phyloP scores from a whole-genome alignment of 805 yeast species.

The Yarrowia deformans region DNA sequence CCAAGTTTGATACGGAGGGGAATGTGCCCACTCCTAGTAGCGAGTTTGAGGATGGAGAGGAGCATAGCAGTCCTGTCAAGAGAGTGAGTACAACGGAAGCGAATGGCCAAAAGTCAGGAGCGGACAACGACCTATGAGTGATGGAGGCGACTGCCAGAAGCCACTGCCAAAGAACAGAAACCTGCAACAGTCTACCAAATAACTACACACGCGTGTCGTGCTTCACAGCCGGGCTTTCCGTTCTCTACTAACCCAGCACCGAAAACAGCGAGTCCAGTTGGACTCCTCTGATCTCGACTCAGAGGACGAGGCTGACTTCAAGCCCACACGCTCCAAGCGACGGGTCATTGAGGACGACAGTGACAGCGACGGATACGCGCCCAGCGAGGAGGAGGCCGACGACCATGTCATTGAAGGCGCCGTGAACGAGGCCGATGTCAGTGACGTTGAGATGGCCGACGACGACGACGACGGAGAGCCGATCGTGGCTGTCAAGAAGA shows the following conservation, averaged over 20 bases:
- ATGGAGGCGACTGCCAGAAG: no score
- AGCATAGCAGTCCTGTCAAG: conserved; percentile 31
- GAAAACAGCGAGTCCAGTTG: conserved; percentile 18
- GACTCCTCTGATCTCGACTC: neutral
- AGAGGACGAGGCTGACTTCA: conserved; percentile 13
- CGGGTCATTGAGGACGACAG: conserved; percentile 29
- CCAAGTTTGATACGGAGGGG: conserved; percentile 26
- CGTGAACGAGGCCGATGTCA: conserved; percentile 28
- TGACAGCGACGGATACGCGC: conserved; percentile 17
- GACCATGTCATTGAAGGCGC: conserved; percentile 34
- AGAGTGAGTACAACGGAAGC: conserved; percentile 11
- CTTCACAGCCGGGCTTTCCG: no score
- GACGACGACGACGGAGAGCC: conserved; percentile 10
- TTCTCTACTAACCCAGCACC: conserved; percentile 5
- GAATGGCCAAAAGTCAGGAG: neutral
- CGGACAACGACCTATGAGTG: no score
- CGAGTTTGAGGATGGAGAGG: conserved; percentile 30
- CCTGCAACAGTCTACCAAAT: no score
- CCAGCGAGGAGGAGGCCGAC: conserved; percentile 23
- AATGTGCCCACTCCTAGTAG: conserved; percentile 34
- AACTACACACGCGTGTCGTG: no score
- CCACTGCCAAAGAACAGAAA: no score
- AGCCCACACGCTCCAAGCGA: conserved; percentile 9
- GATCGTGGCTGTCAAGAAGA: conserved; percentile 15
- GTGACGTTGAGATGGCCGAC: conserved; percentile 30